Percentiles rank a stretch among this genome's conserved stretches.
Conservation (phyloP, 228 moss, liverwort and hornwort genomes). For the Sphagnum magellanicum region DNA sequence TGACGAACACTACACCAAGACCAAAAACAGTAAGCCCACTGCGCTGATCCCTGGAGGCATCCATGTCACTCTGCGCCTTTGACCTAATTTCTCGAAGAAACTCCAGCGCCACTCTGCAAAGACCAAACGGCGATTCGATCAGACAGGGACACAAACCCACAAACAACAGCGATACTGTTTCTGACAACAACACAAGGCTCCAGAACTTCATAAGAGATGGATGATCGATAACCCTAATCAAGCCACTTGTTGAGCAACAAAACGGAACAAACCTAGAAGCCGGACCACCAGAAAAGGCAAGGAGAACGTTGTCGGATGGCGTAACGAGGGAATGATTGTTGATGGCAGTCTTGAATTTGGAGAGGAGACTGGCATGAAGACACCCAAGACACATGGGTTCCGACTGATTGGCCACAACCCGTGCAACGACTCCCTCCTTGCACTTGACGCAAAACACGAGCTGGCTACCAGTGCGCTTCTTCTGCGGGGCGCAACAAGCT, state of each 20-base stretch:
- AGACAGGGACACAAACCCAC: background rate
- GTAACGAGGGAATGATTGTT: slow-evolving; percentile 64
- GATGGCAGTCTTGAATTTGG: slow-evolving; percentile 81
- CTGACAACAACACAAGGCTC: background rate
- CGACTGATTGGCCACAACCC: slow-evolving; percentile 22
- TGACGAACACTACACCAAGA: slow-evolving; percentile 69
- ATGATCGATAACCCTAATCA: background rate
- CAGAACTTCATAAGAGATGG: background rate
- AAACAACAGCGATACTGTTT: too few relatives aligned
- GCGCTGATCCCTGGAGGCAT: slow-evolving; percentile 53
- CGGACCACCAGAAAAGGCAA: slow-evolving; percentile 79
- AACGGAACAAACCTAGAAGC: slow-evolving; percentile 50
- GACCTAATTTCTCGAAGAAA: slow-evolving; percentile 71
- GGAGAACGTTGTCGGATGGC: slow-evolving; percentile 53
- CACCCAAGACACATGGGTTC: slow-evolving; percentile 53
- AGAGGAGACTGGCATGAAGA: slow-evolving; percentile 48
- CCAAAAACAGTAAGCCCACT: slow-evolving; percentile 46
- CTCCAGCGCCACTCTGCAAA: slow-evolving; percentile 73
- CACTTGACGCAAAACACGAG: slow-evolving; percentile 49
- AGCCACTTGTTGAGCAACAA: background rate
- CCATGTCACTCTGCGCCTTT: slow-evolving; percentile 67
- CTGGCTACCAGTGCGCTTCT: too few relatives aligned
- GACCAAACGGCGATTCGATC: background rate
- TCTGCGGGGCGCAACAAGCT: too few relatives aligned
- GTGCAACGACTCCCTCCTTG: slow-evolving; percentile 33